Evolutionary conservation across 1,284 basidiomycete genomes (phyloP).

Genomic region (Schizophyllum commune): DNA sequence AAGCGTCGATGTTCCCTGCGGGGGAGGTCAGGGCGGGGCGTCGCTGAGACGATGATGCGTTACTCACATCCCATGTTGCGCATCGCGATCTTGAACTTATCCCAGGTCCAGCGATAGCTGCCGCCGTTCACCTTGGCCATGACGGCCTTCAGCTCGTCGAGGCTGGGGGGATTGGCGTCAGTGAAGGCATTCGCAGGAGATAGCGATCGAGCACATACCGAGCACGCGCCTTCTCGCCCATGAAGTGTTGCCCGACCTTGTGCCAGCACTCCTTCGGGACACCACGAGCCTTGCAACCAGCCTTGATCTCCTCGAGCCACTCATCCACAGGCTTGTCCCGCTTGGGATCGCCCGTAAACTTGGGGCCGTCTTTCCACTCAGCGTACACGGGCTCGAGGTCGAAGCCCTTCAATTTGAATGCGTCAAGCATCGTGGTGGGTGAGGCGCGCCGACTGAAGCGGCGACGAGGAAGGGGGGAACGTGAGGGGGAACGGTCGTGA

Average conservation of each 20-base stretch:
- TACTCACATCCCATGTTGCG: slow-evolving; percentile 70
- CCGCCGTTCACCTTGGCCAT: slow-evolving; percentile 66
- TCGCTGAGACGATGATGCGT: slow-evolving; percentile 4
- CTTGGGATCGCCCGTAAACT: slow-evolving; percentile 57
- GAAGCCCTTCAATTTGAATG: slow-evolving; percentile 68
- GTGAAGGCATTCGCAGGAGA: background rate
- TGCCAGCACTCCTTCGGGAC: slow-evolving; percentile 73
- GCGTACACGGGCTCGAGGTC: slow-evolving; percentile 58
- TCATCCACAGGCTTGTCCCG: slow-evolving; percentile 60
- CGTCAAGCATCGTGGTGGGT: slow-evolving; percentile 43
- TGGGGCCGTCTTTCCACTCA: slow-evolving; percentile 55
- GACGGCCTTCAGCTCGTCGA: slow-evolving; percentile 62
- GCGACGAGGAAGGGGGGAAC: background rate
- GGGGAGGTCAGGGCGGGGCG: background rate
- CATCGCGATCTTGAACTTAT: slow-evolving; percentile 70
- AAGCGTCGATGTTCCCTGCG: slow-evolving; percentile 52
- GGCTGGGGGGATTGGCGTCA: slow-evolving; percentile 24
- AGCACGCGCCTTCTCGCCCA: slow-evolving; percentile 54
- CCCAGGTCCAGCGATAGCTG: slow-evolving; percentile 72
- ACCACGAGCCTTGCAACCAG: slow-evolving; percentile 56
- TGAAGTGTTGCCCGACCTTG: slow-evolving; percentile 65
- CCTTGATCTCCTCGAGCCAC: slow-evolving; percentile 62
- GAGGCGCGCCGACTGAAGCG: background rate
- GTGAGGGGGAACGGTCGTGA: background rate
- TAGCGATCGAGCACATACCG: slow-evolving; percentile 22